A percentile compares a stretch with the other conserved stretches of the same genome.
phyloP scores from a whole-genome alignment of 2,329 filamentous ascomycete genomes.

The Aureobasidium sp. region DNA sequence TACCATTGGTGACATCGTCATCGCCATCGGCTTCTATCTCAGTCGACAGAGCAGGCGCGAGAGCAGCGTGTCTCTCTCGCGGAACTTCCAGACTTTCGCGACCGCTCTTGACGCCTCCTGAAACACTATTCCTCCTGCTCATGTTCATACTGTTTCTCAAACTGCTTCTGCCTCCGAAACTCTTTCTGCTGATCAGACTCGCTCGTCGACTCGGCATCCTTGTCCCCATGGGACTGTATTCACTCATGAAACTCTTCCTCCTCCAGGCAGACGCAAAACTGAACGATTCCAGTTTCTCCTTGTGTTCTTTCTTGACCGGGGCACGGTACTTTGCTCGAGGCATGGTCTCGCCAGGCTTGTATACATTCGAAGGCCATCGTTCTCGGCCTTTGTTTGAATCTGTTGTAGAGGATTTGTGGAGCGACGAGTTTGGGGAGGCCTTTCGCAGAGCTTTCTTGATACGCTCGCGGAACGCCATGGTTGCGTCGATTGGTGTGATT shows the following conservation, averaged over 20 bases:
- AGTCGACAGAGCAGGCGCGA: slow-evolving; percentile 21
- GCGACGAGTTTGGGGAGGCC: slow-evolving; percentile 18
- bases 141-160: slow-evolving; percentile 16
- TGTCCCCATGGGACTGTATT: slow-evolving; percentile 42
- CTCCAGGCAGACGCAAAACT: slow-evolving; percentile 39
- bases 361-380: slow-evolving; percentile 36
- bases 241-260: slow-evolving; percentile 33
- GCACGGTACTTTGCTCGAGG: slow-evolving; percentile 41
- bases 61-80: slow-evolving; percentile 18
- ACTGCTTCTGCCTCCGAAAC: slow-evolving; percentile 15
- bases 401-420: slow-evolving; percentile 18
- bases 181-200: slow-evolving; percentile 19
- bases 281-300: slow-evolving; percentile 40
- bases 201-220: slow-evolving; percentile 32
- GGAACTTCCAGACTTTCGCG: slow-evolving; percentile 10
- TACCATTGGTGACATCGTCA: slow-evolving; percentile 39
- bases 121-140: slow-evolving; percentile 12
- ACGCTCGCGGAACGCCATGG: slow-evolving; percentile 39
- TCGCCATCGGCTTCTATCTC: slow-evolving; percentile 35
- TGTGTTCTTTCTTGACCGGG: slow-evolving; percentile 41
- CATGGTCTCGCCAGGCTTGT: slow-evolving; percentile 44
- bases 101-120: slow-evolving; percentile 14
- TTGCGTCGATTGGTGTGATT: slow-evolving; percentile 9
- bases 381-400: slow-evolving; percentile 16
- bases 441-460: slow-evolving; percentile 35